A percentile compares a stretch with the other conserved stretches of the same genome.
Evolutionary conservation across 2,329 filamentous ascomycete genomes (phyloP).

Genomic region (Epichloe scottii): DNA sequence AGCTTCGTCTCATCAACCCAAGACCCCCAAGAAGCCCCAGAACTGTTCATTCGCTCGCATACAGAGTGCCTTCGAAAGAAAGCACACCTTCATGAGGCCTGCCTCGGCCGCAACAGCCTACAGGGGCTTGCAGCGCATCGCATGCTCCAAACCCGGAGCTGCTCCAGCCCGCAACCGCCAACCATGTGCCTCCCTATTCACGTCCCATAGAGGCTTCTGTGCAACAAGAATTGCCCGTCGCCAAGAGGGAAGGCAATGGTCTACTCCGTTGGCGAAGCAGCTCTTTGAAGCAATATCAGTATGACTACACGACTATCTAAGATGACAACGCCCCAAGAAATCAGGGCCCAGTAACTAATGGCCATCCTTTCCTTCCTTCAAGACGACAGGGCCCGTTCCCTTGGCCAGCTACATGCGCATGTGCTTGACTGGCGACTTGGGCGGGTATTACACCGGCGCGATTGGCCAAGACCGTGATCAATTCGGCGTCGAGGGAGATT

Average conservation of each 20-base stretch:
- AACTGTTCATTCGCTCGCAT: no score
- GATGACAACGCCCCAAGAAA: not conserved
- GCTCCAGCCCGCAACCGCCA: not conserved
- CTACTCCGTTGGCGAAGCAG: conserved; percentile 80
- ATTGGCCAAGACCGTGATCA: conserved; percentile 61
- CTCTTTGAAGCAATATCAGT: conserved; percentile 80
- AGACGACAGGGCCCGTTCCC: conserved; percentile 75
- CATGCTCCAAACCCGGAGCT: not conserved
- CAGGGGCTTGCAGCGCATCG: conserved; percentile 3
- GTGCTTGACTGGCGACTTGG: conserved; percentile 81
- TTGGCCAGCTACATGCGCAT: conserved; percentile 96
- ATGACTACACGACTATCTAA: conserved; percentile 12
- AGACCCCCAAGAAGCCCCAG: no score
- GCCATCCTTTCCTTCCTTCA: not conserved
- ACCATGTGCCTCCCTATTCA: not conserved
- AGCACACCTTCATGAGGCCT: not conserved
- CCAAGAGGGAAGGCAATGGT: conserved; percentile 57
- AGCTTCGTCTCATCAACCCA: not conserved
- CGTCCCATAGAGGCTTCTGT: not conserved
- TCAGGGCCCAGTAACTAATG: not conserved
- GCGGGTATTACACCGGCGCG: conserved; percentile 84
- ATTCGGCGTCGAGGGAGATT: conserved; percentile 88
- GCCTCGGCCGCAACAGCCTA: not conserved
- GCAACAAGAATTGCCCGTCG: not conserved
- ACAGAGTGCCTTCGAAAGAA: no score